Evolutionary conservation across 805 yeast genomes (phyloP).

Genomic region (Ascoidea rubescens): DNA sequence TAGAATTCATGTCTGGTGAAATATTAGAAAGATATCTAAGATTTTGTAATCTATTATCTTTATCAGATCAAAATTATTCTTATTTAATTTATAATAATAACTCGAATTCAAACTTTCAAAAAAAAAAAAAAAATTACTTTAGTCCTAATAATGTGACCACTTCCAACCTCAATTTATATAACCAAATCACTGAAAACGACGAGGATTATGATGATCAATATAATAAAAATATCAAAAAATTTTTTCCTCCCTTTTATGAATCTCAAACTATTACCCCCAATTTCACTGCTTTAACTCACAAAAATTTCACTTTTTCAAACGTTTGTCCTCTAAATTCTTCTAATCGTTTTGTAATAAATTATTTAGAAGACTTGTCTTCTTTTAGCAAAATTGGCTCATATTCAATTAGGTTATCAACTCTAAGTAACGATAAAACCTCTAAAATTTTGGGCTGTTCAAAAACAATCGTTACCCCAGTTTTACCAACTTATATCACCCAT

Average conservation of each 20-base stretch:
- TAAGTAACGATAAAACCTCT: slow-evolving; percentile 24
- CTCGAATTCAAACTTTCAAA: neutral
- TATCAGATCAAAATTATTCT: neutral
- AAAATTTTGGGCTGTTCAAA: slow-evolving; percentile 31
- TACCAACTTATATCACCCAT: slow-evolving; percentile 22
- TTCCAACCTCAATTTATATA: neutral
- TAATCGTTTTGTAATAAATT: slow-evolving; percentile 15
- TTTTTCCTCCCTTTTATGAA: neutral
- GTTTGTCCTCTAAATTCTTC: slow-evolving; percentile 18
- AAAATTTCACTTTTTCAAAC: neutral
- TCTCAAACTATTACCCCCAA: neutral
- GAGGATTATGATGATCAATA: no score
- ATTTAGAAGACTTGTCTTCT: slow-evolving; percentile 13
- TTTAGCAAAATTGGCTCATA: slow-evolving; percentile 31
- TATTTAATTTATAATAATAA: no score
- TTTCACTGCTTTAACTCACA: neutral
- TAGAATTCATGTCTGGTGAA: slow-evolving; percentile 28
- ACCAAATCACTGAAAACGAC: no score
- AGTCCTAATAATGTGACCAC: neutral
- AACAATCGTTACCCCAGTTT: slow-evolving; percentile 34
- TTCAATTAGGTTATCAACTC: slow-evolving; percentile 24
- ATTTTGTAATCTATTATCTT: slow-evolving; percentile 23
- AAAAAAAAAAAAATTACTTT: no score
- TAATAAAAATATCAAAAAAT: neutral
- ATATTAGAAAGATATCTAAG: slow-evolving; percentile 25